Evolutionary conservation across 768 basidiomycete genomes (phyloP).

Genomic region (Leccinellum luteum): DNA sequence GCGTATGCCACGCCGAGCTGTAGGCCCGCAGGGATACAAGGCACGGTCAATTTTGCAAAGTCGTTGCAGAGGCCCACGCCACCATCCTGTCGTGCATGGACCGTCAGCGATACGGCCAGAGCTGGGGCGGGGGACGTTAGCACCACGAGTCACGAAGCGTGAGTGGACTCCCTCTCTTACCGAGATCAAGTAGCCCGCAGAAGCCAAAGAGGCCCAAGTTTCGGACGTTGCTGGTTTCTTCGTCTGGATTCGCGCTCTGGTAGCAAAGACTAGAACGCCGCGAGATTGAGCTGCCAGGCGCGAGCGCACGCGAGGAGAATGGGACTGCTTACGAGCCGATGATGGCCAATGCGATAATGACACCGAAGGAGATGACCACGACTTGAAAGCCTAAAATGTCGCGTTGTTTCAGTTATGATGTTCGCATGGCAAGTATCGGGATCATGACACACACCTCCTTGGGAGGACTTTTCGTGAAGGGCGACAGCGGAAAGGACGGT

Average conservation of each 20-base stretch:
- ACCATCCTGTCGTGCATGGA: constrained; percentile 25
- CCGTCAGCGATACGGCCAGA: constrained; percentile 22
- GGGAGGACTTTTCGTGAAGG: constrained; percentile 22
- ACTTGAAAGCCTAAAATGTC: constrained; percentile 20
- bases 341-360: constrained; percentile 12
- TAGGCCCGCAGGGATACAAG: constrained; percentile 21
- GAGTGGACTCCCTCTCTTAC: constrained; percentile 8
- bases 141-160: not conserved
- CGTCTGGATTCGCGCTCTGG: constrained; percentile 6
- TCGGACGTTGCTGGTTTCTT: constrained; percentile 21
- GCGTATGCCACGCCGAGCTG: constrained; percentile 32
- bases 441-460: constrained; percentile 17
- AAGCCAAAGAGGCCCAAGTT: constrained; percentile 23
- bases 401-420: not conserved
- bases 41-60: constrained; percentile 20
- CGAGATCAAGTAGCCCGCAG: constrained; percentile 16
- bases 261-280: constrained; percentile 13
- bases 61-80: constrained; percentile 28
- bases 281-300: not conserved
- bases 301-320: not conserved
- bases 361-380: constrained; percentile 11
- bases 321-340: constrained; percentile 19
- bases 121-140: constrained; percentile 11
- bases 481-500: constrained; percentile 16
- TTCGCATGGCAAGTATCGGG: not conserved